These are phyloP conservation scores for Fragaria iinumae DNA, from an alignment of 306 rosid species.

Conservation along the genomic window DNA sequence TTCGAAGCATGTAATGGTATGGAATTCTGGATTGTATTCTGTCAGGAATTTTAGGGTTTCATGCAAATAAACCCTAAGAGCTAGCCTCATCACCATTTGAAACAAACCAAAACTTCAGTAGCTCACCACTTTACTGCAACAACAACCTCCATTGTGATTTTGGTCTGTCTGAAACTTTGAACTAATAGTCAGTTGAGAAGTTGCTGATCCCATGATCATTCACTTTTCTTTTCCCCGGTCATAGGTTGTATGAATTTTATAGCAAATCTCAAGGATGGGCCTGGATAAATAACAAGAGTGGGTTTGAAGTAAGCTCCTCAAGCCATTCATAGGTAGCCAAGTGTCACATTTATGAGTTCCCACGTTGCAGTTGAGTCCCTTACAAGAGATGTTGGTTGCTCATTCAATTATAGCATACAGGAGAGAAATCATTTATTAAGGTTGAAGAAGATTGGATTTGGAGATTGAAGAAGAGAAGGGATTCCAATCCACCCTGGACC, in stretches of 20 bases:
- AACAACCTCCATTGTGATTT: background rate
- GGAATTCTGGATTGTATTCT: too few relatives aligned
- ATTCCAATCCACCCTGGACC: conserved; percentile 1
- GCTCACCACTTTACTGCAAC: background rate
- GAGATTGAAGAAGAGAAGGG: background rate
- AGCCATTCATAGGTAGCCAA: conserved; percentile 36
- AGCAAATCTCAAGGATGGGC: conserved; percentile 28
- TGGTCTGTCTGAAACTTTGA: background rate
- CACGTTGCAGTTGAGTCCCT: conserved; percentile 42
- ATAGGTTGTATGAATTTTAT: background rate
- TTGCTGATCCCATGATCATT: conserved; percentile 26
- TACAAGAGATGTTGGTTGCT: conserved; percentile 37
- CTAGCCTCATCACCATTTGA: background rate
- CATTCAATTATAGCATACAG: conserved; percentile 41
- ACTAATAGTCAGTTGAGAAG: background rate
- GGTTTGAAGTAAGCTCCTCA: conserved; percentile 34
- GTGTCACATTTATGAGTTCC: conserved; percentile 17
- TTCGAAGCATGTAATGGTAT: background rate
- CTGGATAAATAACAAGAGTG: conserved; percentile 25
- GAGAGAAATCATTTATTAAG: conserved; percentile 18
- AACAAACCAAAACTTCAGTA: background rate
- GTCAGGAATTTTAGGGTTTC: too few relatives aligned
- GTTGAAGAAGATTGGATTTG: background rate
- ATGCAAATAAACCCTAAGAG: too few relatives aligned
- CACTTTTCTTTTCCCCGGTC: background rate